A percentile compares a stretch with the other conserved stretches of the same genome.
Conservation (phyloP, 495 filamentous ascomycete species). For the Trichocladium uniseriatum region DNA sequence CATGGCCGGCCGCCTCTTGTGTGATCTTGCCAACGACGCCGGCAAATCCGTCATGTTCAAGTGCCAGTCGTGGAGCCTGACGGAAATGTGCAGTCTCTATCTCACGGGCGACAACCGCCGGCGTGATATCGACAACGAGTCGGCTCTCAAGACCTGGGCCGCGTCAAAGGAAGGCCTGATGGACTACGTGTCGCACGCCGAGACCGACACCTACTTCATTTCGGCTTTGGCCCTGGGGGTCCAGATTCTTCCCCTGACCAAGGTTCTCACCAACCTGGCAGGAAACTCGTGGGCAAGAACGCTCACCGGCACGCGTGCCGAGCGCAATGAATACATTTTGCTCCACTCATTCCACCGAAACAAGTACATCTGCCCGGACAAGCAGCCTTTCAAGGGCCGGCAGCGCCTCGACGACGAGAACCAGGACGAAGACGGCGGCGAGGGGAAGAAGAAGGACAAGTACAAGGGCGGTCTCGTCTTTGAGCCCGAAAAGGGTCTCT, state of each 20-base stretch:
- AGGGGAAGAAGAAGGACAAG: conserved; percentile 92
- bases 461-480: conserved; percentile 98
- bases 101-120: conserved; percentile 57
- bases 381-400: conserved; percentile 61
- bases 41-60: conserved; percentile 96
- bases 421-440: conserved; percentile 52
- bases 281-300: conserved; percentile 98
- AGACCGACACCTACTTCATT: conserved; percentile 92
- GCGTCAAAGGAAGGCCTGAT: conserved; percentile 74
- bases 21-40: conserved; percentile 91
- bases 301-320: conserved; percentile 85
- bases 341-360: conserved; percentile 92
- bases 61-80: conserved; percentile 95
- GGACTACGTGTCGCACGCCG: conserved; percentile 86
- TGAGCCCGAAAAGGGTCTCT: conserved; percentile 92
- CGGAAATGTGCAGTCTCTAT: conserved; percentile 91
- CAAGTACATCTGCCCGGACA: conserved; percentile 97
- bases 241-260: conserved; percentile 88
- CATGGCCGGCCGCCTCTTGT: conserved; percentile 80
- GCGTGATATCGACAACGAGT: conserved; percentile 78
- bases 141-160: conserved; percentile 80
- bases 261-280: conserved; percentile 90
- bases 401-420: conserved; percentile 55
- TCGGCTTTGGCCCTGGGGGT: conserved; percentile 77
- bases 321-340: conserved; percentile 98